These are phyloP conservation scores for Alternaria panax DNA, from an alignment of 2,329 filamentous ascomycete species.

Conservation along the genomic window DNA sequence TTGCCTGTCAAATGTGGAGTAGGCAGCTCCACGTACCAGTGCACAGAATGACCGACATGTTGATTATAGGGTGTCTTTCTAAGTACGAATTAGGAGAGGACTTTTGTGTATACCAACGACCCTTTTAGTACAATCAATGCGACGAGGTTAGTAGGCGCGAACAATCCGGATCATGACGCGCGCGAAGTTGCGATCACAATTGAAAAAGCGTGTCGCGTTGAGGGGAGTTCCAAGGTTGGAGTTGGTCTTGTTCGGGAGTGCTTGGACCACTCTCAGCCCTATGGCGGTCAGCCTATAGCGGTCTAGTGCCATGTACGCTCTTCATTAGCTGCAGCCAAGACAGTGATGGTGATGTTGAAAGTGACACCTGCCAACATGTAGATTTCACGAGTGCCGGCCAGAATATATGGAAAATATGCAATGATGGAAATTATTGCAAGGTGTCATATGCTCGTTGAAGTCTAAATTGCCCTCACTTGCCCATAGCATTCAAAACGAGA, in stretches of 20 bases:
- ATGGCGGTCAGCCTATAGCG: constrained; percentile 18
- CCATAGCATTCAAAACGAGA: background rate
- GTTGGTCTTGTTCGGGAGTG: constrained; percentile 22
- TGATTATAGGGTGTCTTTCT: constrained; percentile 1
- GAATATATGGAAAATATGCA: background rate
- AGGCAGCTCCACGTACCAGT: constrained; percentile 60
- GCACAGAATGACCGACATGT: constrained; percentile 72
- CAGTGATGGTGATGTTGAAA: background rate
- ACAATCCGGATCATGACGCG: constrained; percentile 8
- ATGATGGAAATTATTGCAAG: background rate
- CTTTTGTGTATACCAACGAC: background rate
- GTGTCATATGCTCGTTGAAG: background rate
- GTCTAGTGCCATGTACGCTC: constrained; percentile 7
- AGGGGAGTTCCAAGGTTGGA: constrained; percentile 12
- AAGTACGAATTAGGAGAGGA: background rate
- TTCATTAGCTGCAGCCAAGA: background rate
- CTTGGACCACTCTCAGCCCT: constrained; percentile 20
- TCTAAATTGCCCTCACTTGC: background rate
- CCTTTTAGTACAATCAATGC: constrained; percentile 4
- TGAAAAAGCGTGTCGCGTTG: constrained; percentile 9
- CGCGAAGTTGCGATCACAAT: constrained; percentile 10
- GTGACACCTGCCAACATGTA: background rate
- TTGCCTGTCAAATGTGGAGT: constrained; percentile 17
- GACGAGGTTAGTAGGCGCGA: constrained; percentile 4
- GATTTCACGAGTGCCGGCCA: background rate